Conservation (phyloP, 495 filamentous ascomycete species). For the Entonaema liquescens region DNA sequence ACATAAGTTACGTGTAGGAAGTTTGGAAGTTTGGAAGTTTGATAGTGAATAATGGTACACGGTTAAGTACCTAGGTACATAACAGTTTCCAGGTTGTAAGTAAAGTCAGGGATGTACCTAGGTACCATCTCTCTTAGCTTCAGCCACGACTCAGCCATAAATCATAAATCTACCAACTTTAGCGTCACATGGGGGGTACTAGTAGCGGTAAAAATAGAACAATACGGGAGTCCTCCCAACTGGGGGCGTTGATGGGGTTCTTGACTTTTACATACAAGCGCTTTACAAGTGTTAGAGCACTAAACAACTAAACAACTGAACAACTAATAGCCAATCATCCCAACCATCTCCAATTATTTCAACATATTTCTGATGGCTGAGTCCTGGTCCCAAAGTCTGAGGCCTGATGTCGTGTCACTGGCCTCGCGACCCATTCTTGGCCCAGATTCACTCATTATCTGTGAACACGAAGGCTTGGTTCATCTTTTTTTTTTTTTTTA, state of each 20-base stretch:
- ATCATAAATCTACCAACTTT: too few species aligned
- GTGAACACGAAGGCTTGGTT: background rate
- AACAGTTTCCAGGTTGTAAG: too few species aligned
- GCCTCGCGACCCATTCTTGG: conserved; percentile 8
- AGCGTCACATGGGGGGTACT: too few species aligned
- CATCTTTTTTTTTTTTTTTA: background rate
- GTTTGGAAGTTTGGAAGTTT: too few species aligned
- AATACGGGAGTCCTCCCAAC: conserved; percentile 12
- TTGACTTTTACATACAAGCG: too few species aligned
- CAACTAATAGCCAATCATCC: background rate
- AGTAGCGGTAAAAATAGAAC: too few species aligned
- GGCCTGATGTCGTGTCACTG: background rate
- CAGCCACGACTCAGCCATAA: conserved; percentile 37
- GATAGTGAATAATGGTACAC: background rate
- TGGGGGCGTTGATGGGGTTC: too few species aligned
- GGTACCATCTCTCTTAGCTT: background rate
- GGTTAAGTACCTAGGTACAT: too few species aligned
- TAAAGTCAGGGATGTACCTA: too few species aligned
- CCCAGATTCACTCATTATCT: background rate
- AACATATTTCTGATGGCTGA: too few species aligned
- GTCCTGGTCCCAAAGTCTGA: background rate
- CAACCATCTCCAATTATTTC: background rate
- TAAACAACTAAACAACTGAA: background rate
- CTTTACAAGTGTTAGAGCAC: background rate
- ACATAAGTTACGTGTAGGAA: background rate